Conservation (phyloP, 2,329 filamentous ascomycete genomes). For the Lecanosticta acicola region DNA sequence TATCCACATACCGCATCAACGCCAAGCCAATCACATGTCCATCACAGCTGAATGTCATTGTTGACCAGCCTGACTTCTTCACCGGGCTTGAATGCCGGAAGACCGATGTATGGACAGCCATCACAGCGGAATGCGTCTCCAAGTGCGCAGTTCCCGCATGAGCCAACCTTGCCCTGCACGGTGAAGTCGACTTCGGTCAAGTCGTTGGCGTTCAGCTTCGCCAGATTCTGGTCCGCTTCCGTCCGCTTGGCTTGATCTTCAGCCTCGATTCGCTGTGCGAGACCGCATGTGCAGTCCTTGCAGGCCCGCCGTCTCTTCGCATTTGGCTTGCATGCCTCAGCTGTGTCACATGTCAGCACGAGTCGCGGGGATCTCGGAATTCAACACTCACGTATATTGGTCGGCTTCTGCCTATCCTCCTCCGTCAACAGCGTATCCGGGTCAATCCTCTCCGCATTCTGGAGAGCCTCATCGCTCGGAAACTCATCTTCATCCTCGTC, state of each 20-base stretch:
- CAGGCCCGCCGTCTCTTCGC: slow-evolving; percentile 88
- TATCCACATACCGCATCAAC: not conserved
- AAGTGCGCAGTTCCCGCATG: slow-evolving; percentile 87
- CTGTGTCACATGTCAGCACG: slow-evolving; percentile 40
- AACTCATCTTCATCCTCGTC: slow-evolving; percentile 34
- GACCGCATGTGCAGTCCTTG: slow-evolving; percentile 95
- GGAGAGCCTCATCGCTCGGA: slow-evolving; percentile 44
- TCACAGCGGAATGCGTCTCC: slow-evolving; percentile 70
- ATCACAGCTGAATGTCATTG: slow-evolving; percentile 73
- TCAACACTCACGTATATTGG: slow-evolving; percentile 62
- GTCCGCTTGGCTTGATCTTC: slow-evolving; percentile 56
- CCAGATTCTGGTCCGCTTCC: slow-evolving; percentile 46
- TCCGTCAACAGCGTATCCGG: slow-evolving; percentile 82
- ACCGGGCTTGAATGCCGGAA: slow-evolving; percentile 94
- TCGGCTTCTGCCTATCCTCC: slow-evolving; percentile 70
- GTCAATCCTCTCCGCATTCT: slow-evolving; percentile 74
- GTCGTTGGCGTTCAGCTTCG: slow-evolving; percentile 68
- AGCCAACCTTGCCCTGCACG: slow-evolving; percentile 92
- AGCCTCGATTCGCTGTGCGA: slow-evolving; percentile 77
- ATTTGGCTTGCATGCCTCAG: slow-evolving; percentile 80
- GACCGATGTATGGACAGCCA: slow-evolving; percentile 76
- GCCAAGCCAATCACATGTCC: not conserved
- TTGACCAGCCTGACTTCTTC: slow-evolving; percentile 88
- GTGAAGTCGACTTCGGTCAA: slow-evolving; percentile 92
- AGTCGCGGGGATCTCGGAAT: not conserved